phyloP scores from a whole-genome alignment of 805 yeast species.

The Ascoidea rubescens region DNA sequence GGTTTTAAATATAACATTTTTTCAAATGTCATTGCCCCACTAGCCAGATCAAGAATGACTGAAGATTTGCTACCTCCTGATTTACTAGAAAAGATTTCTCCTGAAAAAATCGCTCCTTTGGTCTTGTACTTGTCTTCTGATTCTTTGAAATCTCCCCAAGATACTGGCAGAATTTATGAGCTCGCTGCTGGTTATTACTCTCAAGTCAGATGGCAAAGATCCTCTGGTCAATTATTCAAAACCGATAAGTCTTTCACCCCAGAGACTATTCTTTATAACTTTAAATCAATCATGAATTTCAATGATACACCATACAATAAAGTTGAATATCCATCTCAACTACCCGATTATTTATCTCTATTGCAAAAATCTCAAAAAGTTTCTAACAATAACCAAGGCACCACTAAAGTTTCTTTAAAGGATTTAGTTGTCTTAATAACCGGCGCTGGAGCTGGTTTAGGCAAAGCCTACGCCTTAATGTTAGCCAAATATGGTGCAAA shows the following conservation, averaged over 20 bases:
- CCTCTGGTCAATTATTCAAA: conserved; percentile 73
- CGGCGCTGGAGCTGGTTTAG: conserved; percentile 93
- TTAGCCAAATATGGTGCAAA: conserved; percentile 89
- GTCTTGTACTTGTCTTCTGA: conserved; percentile 63
- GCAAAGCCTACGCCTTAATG: conserved; percentile 74
- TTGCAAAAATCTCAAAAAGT: conserved; percentile 36
- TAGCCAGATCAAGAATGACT: conserved; percentile 95
- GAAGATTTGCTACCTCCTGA: conserved; percentile 81
- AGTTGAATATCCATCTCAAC: conserved; percentile 53
- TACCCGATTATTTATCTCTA: conserved; percentile 57
- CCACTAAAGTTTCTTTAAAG: conserved; percentile 43
- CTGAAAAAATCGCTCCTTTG: conserved; percentile 86
- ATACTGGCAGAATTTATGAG: conserved; percentile 72
- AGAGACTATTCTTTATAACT: conserved; percentile 61
- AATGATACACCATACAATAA: conserved; percentile 39
- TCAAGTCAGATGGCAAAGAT: conserved; percentile 90
- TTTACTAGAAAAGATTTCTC: conserved; percentile 62
- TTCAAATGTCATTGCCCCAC: conserved; percentile 83
- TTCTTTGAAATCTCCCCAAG: conserved; percentile 29
- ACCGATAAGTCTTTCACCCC: conserved; percentile 72
- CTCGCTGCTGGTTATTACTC: conserved; percentile 90
- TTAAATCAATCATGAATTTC: conserved; percentile 51
- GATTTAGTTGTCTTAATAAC: conserved; percentile 84
- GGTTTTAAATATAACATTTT: conserved; percentile 74
- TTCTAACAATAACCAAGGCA: conserved; percentile 38